Conservation (phyloP, 768 basidiomycete genomes). For the Glaciozyma martinii region DNA sequence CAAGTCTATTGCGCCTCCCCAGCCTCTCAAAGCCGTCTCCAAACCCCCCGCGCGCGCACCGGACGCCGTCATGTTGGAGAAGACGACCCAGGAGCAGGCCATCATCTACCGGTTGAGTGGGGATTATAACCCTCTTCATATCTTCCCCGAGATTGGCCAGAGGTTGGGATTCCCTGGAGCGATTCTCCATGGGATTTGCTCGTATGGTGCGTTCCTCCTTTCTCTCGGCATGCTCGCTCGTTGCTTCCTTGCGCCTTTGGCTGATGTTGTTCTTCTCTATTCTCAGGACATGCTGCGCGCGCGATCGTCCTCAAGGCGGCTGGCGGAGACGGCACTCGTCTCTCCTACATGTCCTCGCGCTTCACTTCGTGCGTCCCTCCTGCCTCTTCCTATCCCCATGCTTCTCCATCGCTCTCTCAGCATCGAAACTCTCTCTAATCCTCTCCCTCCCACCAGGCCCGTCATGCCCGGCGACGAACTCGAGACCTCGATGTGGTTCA, state of each 20-base stretch:
- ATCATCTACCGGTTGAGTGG: constrained; percentile 63
- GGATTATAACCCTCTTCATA: constrained; percentile 57
- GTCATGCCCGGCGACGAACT: constrained; percentile 28
- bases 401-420: constrained; percentile 14
- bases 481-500: constrained; percentile 28
- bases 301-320: constrained; percentile 60
- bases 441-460: constrained; percentile 12
- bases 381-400: constrained; percentile 1
- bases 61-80: constrained; percentile 54
- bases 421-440: too few species aligned
- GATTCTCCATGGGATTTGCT: constrained; percentile 74
- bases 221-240: too few species aligned
- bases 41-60: constrained; percentile 49
- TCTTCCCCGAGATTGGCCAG: constrained; percentile 62
- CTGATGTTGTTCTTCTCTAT: background rate
- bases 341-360: constrained; percentile 61
- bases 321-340: constrained; percentile 51
- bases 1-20: constrained; percentile 52
- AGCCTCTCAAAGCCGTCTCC: constrained; percentile 57
- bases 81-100: constrained; percentile 57
- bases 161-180: constrained; percentile 69
- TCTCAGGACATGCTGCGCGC: constrained; percentile 55
- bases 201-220: constrained; percentile 48
- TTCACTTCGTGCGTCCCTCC: constrained; percentile 55
- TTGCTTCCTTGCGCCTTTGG: background rate